Evolutionary conservation across 805 yeast species (phyloP).

Genomic region (Metschnikowia henanensis): DNA sequence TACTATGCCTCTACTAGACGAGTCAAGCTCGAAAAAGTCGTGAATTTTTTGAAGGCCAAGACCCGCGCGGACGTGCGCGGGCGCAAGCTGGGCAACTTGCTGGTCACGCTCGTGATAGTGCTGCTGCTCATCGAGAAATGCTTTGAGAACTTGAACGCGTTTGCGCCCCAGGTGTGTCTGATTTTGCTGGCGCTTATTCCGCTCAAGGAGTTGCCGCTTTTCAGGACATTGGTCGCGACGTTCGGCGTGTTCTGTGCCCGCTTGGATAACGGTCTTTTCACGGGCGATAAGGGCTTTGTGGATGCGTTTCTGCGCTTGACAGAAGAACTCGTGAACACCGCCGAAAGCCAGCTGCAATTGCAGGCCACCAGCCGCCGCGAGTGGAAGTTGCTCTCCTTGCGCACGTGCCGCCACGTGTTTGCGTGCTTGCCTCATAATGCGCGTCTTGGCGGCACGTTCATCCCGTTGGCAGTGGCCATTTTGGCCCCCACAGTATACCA

Average conservation of each 20-base stretch:
- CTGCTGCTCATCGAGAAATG: conserved; percentile 72
- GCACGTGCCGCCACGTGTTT: conserved; percentile 40
- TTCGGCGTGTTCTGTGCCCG: conserved; percentile 42
- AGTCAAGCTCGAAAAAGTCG: conserved; percentile 85
- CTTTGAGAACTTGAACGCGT: conserved; percentile 78
- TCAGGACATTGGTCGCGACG: conserved; percentile 51
- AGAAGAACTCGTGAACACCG: conserved; percentile 18
- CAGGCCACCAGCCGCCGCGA: conserved; percentile 36
- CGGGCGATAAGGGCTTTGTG: conserved; percentile 63
- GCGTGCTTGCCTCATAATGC: conserved; percentile 36
- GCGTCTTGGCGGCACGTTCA: conserved; percentile 28
- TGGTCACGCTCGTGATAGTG: conserved; percentile 75
- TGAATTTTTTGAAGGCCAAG: conserved; percentile 61
- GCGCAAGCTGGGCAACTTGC: conserved; percentile 72
- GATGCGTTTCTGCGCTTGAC: conserved; percentile 36
- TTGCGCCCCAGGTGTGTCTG: conserved; percentile 66
- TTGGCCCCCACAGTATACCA: conserved; percentile 35
- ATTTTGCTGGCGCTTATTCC: conserved; percentile 54
- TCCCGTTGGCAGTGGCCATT: conserved; percentile 36
- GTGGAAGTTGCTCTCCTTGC: conserved; percentile 46
- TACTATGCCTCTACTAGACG: conserved; percentile 91
- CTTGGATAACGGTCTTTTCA: conserved; percentile 57
- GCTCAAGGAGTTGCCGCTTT: conserved; percentile 60
- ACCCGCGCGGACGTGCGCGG: conserved; percentile 60
- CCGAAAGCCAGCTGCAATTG: conserved; percentile 14